Percentiles rank a stretch among this genome's conserved stretches.
Conservation (phyloP, 805 yeast genomes). For the Saccharomycopsis javanensis region DNA sequence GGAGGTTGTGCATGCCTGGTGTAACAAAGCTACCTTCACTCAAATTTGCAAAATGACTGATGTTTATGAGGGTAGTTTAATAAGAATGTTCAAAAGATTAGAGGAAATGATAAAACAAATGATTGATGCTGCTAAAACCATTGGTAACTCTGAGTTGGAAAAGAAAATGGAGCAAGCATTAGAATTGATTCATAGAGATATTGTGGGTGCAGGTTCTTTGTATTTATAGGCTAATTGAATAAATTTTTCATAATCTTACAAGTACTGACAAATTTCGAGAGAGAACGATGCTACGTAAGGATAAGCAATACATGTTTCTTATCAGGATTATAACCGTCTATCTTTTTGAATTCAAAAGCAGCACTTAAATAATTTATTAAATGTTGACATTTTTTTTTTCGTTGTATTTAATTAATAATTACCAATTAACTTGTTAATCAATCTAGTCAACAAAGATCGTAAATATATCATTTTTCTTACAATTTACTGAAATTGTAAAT, state of each 20-base stretch:
- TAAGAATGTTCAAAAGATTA: constrained; percentile 86
- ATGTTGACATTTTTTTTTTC: too few relatives aligned
- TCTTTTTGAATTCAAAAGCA: too few relatives aligned
- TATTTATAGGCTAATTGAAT: constrained; percentile 33
- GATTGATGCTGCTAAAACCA: constrained; percentile 85
- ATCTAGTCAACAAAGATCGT: too few relatives aligned
- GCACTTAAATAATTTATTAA: too few relatives aligned
- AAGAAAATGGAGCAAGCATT: constrained; percentile 81
- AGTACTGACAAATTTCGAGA: background rate
- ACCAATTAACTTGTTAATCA: too few relatives aligned
- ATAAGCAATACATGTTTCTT: too few relatives aligned
- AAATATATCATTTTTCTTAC: too few relatives aligned
- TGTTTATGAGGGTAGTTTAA: constrained; percentile 93
- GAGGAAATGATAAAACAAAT: constrained; percentile 90
- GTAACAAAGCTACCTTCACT: constrained; percentile 90
- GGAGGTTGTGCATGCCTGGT: constrained; percentile 97
- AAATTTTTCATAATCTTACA: background rate
- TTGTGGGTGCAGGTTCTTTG: constrained; percentile 92
- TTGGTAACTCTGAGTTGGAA: constrained; percentile 81
- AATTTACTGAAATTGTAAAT: too few relatives aligned
- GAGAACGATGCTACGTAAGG: too few relatives aligned
- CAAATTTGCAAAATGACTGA: constrained; percentile 98
- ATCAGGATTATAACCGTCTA: too few relatives aligned
- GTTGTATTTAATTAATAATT: too few relatives aligned
- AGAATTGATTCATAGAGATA: constrained; percentile 86